Evolutionary conservation across 768 basidiomycete species (phyloP), one percentile per base, ranked within the genome.

Genomic region (Cystobasidiopsis lactophilus): DNA sequence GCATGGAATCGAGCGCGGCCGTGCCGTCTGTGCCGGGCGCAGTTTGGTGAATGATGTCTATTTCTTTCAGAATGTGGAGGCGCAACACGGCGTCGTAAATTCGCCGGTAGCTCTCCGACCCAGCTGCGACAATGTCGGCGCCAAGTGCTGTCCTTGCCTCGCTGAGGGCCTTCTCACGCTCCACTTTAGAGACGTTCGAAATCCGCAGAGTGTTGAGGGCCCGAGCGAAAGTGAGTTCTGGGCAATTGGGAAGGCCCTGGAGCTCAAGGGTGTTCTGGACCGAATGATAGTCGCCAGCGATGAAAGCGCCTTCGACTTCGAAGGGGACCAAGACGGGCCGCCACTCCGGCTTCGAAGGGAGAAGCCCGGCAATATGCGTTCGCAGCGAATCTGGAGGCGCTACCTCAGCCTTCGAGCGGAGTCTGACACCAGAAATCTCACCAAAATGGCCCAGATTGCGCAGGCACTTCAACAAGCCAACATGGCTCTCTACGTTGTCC

Each of bases 401-500:
- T 27, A n/a, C 10, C 18, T 38, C 2, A 51, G 48, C 3, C 47
- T 27, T 5, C n/a, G 24, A 1, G 30, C 10, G 2, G 3, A 18
- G 18, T 5, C 1, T 21, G 24, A 7, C 16, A 19, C 47, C 26
- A 5, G 23, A 1, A 27, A 13, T 68, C 79, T 56, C 59, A 89
- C 93, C 93, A 66, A 95, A 95, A 65, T 98, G 93, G 9, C 93
- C 93, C 10, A 98, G 72, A 63, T 95, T 93, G 21, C 85, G 74
- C 52, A 96, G 72, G 64, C 91, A 96, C 45, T 85, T 76, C 57
- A 95, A 66, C 10, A 98, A 73, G 14, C 93, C 93, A 16, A 89
- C 67, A 65, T 98, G 91, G 56, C 79, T 81, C 23, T 81, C 76
- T 3, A 91, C 72, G 59, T 91, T 86, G 60, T 91, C 78, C 0